Conservation (phyloP, 176 grass and related monocot species). For the Rhynchospora pubera region DNA sequence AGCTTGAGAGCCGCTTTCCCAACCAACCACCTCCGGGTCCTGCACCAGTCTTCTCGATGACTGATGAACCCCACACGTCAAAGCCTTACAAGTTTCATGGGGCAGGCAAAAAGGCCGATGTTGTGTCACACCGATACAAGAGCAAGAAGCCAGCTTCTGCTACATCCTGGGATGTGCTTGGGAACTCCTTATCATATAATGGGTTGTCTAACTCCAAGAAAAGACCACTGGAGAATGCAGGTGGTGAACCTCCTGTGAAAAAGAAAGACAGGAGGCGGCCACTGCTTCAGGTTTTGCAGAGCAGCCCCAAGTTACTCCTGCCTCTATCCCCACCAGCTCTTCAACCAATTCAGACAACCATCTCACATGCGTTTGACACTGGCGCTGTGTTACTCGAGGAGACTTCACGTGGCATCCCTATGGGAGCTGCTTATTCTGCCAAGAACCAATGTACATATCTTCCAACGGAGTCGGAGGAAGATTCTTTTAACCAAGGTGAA, state of each 20-base stretch:
- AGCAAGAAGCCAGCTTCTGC: conserved; percentile 52
- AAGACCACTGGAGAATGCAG: conserved; percentile 39
- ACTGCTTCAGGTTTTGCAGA: conserved; percentile 59
- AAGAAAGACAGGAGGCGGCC: conserved; percentile 48
- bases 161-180: conserved; percentile 23
- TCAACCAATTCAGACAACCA: conserved; percentile 6
- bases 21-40: conserved; percentile 31
- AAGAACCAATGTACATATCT: conserved; percentile 53
- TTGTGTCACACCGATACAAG: conserved; percentile 70
- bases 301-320: conserved; percentile 35
- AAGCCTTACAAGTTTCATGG: conserved; percentile 22
- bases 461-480: conserved; percentile 59
- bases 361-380: conserved; percentile 33
- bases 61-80: conserved; percentile 20
- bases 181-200: conserved; percentile 30
- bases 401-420: conserved; percentile 22
- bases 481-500: conserved; percentile 48
- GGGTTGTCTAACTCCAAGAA: conserved; percentile 42
- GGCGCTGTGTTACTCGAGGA: conserved; percentile 34
- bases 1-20: conserved; percentile 45
- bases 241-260: conserved; percentile 57
- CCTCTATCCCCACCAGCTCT: conserved; percentile 29
- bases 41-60: conserved; percentile 36
- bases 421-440: conserved; percentile 29
- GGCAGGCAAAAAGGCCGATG: conserved; percentile 31